Evolutionary conservation across 1,139 yeast species (phyloP), one percentile per base, ranked within the genome.

Genomic region (Zhuliangozyma parablackwelliae): DNA sequence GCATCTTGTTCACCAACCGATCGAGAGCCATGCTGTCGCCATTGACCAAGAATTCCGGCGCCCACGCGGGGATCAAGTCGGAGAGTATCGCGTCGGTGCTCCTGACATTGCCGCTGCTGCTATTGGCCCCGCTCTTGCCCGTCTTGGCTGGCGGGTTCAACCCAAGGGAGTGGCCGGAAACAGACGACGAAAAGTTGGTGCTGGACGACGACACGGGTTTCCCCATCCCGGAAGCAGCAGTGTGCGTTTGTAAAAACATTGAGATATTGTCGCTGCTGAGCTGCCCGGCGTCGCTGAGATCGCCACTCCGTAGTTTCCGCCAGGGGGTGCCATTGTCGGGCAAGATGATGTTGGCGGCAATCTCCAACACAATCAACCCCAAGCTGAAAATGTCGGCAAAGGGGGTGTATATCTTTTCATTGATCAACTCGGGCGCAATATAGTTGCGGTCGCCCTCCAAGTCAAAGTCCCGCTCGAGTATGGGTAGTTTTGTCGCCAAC

Each of bases 241-340:
- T 21, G 7, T 21, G 23, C 23, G 23, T 21, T 38, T 62, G 65
- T 43, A 70, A 57, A 43, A 67, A 69, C 46, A 69, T 75, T 45
- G 72, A 65, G 32, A 71, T 63, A 43, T 70, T 70, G 47, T 70
- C 77, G 49, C 71, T 64, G 40, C 94, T 83, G 42, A 92, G 68
- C 48, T 82, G 77, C 0, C 98, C 98, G 1, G 97, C 97, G 60
- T 92, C 98, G 25, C 95, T 82, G 44, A 94, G 67, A 58, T 92
- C 98, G 1, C 98, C 99, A 33, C 96, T 86, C 46, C 99, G 74
- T 45, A 92, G 66, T 57, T 90, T 90, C 48, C 95, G 92, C 99
- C 99, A 92, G 28, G 95, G 94, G 8, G 89, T 77, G 6, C 99
- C 99, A 58, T 94, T 90, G 50, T 92, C 97, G 0, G 99, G 99